Base-by-base conservation (phyloP, 139 green algal species). In the Chlorella sp. region DNA sequence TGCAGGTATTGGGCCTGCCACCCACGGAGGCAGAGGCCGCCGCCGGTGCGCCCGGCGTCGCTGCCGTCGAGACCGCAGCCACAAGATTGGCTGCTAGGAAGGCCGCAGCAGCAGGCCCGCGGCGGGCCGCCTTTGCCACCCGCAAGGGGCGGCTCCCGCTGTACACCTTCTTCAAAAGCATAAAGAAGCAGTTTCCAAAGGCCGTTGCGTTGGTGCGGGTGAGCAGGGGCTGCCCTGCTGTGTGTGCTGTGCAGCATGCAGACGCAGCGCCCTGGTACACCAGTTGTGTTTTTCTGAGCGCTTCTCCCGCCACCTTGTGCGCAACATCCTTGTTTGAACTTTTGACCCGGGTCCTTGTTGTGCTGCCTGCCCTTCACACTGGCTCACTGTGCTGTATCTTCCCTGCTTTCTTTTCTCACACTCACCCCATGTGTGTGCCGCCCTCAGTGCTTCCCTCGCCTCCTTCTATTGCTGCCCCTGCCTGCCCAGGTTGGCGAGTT, bases 401-500 rank as follows among this genome's bases (percentile, higher is more conserved):
- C 48, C 48, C 48, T 57, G 5, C 7, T 57, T 57, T 57, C 48
- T 9, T 9, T 57, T 57, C 7, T 57, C 48, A 9, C 48, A 57
- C 48, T 9, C 48, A 57, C 48, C 48, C 48, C 48, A 16, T 57
- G 7, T 57, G 48, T 9, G 5, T 57, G 48, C 48, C 48, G 48
- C 48, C 48, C 48, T 57, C 48, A 16, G 7, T 57, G 48, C 48
- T 57, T 57, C 3, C 36, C 34, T 37, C 26, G 1, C 7, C 71
- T 28, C 34, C 28, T 14, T 48, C 32, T 5, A 39, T 0, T 68
- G 1, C 66, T 37, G 24, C 40, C 12, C 4, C 84, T 39, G 9
- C n/a, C 34, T 60, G 12, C 77, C 80, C 93, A 96, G 93, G 90
- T 98, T 7, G 97, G 97, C 11, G 95, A 97, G 73, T 99, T 99